These are phyloP conservation scores for Podospora comata DNA, from an alignment of 495 filamentous ascomycete species.

Conservation along the genomic window DNA sequence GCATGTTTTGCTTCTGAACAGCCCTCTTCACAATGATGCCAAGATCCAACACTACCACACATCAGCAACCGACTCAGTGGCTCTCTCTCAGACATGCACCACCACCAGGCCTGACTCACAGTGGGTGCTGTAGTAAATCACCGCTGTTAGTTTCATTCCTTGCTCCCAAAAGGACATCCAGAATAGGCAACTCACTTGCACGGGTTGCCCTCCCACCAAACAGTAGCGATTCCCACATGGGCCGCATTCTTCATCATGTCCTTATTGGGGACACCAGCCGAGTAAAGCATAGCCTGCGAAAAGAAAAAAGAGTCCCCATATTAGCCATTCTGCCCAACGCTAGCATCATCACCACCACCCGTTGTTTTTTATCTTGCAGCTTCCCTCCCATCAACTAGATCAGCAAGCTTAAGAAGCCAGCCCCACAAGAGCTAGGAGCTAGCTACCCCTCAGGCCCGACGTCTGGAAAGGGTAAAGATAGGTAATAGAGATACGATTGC, in stretches of 20 bases:
- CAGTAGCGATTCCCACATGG: constrained; percentile 83
- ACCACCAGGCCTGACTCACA: constrained; percentile 30
- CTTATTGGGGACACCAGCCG: constrained; percentile 79
- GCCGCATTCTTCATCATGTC: constrained; percentile 86
- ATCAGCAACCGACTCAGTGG: constrained; percentile 1
- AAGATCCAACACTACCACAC: constrained; percentile 68
- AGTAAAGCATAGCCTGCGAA: constrained; percentile 87
- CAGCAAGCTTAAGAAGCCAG: neutral
- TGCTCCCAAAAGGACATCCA: neutral
- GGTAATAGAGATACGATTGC: neutral
- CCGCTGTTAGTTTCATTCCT: constrained; percentile 17
- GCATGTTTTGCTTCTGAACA: constrained; percentile 77
- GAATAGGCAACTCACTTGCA: constrained; percentile 49
- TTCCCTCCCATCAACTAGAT: neutral
- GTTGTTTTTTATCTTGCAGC: neutral
- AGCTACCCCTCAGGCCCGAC: constrained; percentile 6
- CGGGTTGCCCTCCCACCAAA: constrained; percentile 99
- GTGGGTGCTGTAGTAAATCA: constrained; percentile 39
- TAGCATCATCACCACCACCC: neutral
- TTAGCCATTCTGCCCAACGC: constrained; percentile 9
- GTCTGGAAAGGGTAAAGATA: neutral
- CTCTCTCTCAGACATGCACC: neutral
- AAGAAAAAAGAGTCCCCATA: neutral
- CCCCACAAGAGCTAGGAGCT: neutral
- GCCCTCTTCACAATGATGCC: constrained; percentile 86